Base-by-base conservation (phyloP, 352 stramenopile genomes). In the Pythium aristosporum region DNA sequence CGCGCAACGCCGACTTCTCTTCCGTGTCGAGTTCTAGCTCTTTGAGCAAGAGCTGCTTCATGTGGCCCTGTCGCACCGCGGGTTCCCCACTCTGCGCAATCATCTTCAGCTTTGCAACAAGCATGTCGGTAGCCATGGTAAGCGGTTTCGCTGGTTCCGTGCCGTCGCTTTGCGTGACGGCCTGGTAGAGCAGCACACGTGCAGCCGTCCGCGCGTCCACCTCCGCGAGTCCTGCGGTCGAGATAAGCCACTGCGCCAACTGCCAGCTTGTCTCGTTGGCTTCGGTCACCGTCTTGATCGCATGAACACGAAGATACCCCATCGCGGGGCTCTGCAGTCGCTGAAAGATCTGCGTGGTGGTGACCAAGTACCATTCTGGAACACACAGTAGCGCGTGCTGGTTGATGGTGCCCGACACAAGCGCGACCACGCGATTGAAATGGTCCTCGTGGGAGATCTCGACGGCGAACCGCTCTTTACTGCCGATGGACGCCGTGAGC, bases 321-420 rank as follows among this genome's bases (percentile, higher is more conserved):
- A 82, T 15, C 21, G 72, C 61, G 0, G 59, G 74, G 30, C 75
- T 87, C 10, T 67, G 41, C 12, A 88, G 57, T 2, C 41, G 53
- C 18, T 56, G 63, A 5, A 77, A 74, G 18, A 86, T 52, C 11
- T 56, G 18, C 10, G 75, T 42, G 3, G 56, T 47, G 34, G 15
- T 54, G 43, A 88, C 12, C 2, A 85, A 15, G 47, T 80, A 76
- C 81, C 81, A 88, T 37, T 82, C 63, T 0, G 81, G 81, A 0
- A 80, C 62, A 0, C 69, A 76, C 2, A 88, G 57, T 42, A 87
- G 37, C 15, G 77, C 72, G 47, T 88, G 72, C 32, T 87, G 71
- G 42, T 79, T 83, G 41, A 90, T 77, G 10, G 85, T 28, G 9
- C 74, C 65, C 3, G 81, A 88, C 4, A 87, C 65, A 0, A 87